Evolutionary conservation across 2,329 filamentous ascomycete species (phyloP).

Genomic region (Sporothrix variecibatus): DNA sequence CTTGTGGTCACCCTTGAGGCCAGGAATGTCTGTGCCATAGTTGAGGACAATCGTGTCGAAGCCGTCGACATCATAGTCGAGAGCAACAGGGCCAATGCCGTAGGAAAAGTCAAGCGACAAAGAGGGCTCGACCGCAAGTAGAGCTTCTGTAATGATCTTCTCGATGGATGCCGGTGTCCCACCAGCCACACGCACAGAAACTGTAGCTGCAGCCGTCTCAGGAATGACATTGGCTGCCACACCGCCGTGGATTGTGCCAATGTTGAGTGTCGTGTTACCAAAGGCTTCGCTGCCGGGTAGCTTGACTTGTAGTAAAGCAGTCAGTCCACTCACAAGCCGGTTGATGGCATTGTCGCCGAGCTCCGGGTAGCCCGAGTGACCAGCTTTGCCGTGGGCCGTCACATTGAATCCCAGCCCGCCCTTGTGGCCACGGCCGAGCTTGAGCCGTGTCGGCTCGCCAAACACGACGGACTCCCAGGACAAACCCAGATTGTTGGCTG

Average conservation of each 20-base stretch:
- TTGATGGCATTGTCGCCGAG: constrained; percentile 84
- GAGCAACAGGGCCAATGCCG: constrained; percentile 77
- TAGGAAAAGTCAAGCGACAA: constrained; percentile 61
- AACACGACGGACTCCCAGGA: constrained; percentile 73
- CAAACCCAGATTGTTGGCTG: constrained; percentile 30
- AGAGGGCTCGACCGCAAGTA: constrained; percentile 61
- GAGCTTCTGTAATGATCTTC: constrained; percentile 54
- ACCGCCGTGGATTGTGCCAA: constrained; percentile 76
- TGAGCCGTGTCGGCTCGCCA: constrained; percentile 88
- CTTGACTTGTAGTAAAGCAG: constrained; percentile 65
- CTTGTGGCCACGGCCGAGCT: constrained; percentile 89
- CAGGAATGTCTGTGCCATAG: constrained; percentile 90
- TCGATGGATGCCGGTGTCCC: constrained; percentile 61
- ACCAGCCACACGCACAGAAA: constrained; percentile 75
- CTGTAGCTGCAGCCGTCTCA: constrained; percentile 66
- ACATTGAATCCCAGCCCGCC: constrained; percentile 72
- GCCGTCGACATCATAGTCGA: constrained; percentile 80
- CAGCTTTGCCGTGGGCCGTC: constrained; percentile 69
- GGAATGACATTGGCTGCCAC: constrained; percentile 89
- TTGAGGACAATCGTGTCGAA: constrained; percentile 83
- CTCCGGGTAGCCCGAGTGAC: constrained; percentile 92
- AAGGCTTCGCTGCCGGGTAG: constrained; percentile 76
- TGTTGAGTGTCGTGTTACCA: constrained; percentile 86
- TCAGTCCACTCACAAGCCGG: constrained; percentile 72
- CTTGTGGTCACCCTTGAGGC: constrained; percentile 67